These are phyloP conservation scores for Talaromyces sp. DNA, from an alignment of 2,329 filamentous ascomycete species.

Conservation along the genomic window DNA sequence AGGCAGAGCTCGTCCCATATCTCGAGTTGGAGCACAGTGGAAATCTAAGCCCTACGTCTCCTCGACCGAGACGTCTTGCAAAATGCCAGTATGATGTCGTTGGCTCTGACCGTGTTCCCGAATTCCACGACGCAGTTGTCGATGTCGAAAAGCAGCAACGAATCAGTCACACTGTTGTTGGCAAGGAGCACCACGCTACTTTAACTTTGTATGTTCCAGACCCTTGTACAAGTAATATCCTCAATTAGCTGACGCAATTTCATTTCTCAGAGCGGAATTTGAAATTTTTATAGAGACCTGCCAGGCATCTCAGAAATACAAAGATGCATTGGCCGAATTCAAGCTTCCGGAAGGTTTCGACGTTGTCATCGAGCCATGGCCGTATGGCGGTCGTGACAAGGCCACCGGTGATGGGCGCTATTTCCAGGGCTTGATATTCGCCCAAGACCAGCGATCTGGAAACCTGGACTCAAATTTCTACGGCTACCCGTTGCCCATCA, in stretches of 20 bases:
- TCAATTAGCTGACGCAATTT: neutral
- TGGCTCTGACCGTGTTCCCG: slow-evolving; percentile 44
- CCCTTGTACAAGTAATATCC: neutral
- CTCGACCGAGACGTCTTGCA: slow-evolving; percentile 45
- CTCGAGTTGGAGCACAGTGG: slow-evolving; percentile 45
- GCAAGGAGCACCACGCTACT: slow-evolving; percentile 43
- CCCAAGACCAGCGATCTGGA: slow-evolving; percentile 30
- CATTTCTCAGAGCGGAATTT: slow-evolving; percentile 38
- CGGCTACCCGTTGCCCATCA: slow-evolving; percentile 48
- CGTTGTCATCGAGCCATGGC: slow-evolving; percentile 52
- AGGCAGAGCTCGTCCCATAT: slow-evolving; percentile 43
- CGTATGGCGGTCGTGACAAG: slow-evolving; percentile 49
- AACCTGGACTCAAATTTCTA: slow-evolving; percentile 58
- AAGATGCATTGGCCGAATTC: slow-evolving; percentile 46
- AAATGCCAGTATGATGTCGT: slow-evolving; percentile 54
- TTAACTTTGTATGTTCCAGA: slow-evolving; percentile 37
- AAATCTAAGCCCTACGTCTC: slow-evolving; percentile 32
- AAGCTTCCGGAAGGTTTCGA: slow-evolving; percentile 51
- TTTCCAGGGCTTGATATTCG: slow-evolving; percentile 50
- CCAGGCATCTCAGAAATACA: slow-evolving; percentile 47
- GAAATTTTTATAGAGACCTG: slow-evolving; percentile 44
- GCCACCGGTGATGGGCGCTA: slow-evolving; percentile 45
- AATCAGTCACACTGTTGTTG: slow-evolving; percentile 42
- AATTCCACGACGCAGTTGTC: slow-evolving; percentile 51
- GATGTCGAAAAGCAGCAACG: slow-evolving; percentile 40